Evolutionary conservation across 108 stramenopile genomes (phyloP).

Genomic region (Fragilariopsis cylindrus): DNA sequence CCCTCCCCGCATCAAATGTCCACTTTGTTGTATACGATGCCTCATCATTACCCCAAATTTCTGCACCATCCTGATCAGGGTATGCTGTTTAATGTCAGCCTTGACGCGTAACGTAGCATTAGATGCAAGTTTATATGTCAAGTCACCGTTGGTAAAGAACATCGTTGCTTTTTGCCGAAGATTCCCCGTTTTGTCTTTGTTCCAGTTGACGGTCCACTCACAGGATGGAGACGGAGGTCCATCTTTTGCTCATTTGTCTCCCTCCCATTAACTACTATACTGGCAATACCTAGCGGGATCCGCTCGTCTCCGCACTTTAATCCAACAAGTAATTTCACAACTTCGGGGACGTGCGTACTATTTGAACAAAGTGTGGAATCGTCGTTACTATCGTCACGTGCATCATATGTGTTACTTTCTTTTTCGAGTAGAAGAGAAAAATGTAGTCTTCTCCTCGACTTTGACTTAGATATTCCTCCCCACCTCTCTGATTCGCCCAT

Average conservation of each 20-base stretch:
- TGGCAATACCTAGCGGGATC: conserved; percentile 31
- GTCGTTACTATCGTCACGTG: background rate
- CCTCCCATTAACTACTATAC: conserved; percentile 31
- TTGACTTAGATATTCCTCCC: conserved; percentile 3
- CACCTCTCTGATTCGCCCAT: conserved; percentile 24
- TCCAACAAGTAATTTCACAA: conserved; percentile 39
- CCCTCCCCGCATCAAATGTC: background rate
- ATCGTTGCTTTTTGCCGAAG: conserved; percentile 20
- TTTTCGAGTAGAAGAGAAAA: conserved; percentile 30
- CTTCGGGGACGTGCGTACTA: conserved; percentile 19
- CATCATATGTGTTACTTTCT: conserved; percentile 11
- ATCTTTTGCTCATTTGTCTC: conserved; percentile 16
- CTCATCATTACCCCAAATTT: conserved; percentile 30
- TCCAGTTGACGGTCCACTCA: conserved; percentile 4
- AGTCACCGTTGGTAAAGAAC: conserved; percentile 20
- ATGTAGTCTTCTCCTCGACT: conserved; percentile 16
- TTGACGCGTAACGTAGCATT: conserved; percentile 27
- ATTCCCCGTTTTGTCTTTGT: conserved; percentile 11
- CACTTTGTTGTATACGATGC: conserved; percentile 26
- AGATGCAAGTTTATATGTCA: conserved; percentile 10
- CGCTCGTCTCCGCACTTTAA: conserved; percentile 40
- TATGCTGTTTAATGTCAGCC: conserved; percentile 16
- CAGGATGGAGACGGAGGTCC: conserved; percentile 23
- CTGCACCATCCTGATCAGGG: conserved; percentile 15
- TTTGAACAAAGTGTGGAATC: conserved; percentile 15